Base-by-base conservation (phyloP, 2,329 filamentous ascomycete species). In the Colletotrichum sp. region DNA sequence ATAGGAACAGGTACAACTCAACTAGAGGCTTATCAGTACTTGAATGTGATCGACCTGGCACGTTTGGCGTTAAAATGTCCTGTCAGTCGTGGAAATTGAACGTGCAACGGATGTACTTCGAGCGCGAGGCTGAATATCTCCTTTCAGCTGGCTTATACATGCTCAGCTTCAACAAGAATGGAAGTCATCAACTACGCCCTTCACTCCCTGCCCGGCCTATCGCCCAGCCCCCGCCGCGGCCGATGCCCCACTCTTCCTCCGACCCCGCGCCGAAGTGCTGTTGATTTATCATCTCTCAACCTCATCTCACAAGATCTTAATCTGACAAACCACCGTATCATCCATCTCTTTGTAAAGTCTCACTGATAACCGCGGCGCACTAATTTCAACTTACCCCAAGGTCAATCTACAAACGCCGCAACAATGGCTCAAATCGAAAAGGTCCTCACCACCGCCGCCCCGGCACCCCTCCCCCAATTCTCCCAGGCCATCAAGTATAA, bases 401-500 rank as follows among this genome's bases (percentile, higher is more conserved):
- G 3, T 13, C 13, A 16, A 28, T 2, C 18, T 12, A 10, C 12
- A 30, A 72, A 28, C 6, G 39, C 74, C 59, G 18, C 28, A 21
- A 66, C 5, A 44, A 76, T 75, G 71, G 10, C 71, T 49, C 65
- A 65, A 16, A 24, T 52, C 44, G 72, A 76, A 68, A 73, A 80
- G 1, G 79, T 82, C 5, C 76, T 78, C 26, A 78, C 81, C 1
- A 78, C 78, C 13, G 79, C 79, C 9, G 82, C 82, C 0, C 82
- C 81, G 6, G 76, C 80, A 0, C 78, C 90, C 88, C 82, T 90
- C 55, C 89, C 89, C 0, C 88, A 92, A 79, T 90, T 92, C 82
- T 91, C 89, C 4, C 90, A 93, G 80, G 92, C 91, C 55, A 87
- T 93, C 79, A 88, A 90, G 78, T 88, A 89, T 82, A 91, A 92